Base-by-base conservation (phyloP, 306 rosid genomes). In the Rosa persica region DNA sequence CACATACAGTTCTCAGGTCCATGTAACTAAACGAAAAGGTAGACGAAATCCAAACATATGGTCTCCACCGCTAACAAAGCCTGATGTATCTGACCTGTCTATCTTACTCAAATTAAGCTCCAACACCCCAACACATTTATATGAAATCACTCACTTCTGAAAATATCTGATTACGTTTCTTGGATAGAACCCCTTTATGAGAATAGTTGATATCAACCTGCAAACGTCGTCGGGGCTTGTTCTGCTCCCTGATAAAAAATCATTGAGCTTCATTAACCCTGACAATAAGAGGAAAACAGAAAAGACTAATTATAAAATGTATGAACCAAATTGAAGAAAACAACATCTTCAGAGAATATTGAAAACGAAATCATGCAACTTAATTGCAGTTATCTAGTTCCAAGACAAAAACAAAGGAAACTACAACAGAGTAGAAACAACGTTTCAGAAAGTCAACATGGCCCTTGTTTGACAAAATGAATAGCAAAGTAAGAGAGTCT, bases 71-170 rank as follows among this genome's bases (percentile, higher is more conserved):
- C 98, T 95, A 67, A 92, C 97, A 91, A 95, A 92, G 73, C 98
- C 97, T 9, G 96, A 95, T 36, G 93, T 95, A 85, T 95, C 98
- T 68, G 93, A 77, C 84, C 98, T 87, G 80, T 91, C 98, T 98
- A 95, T 95, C 69, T 60, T 77, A 72, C 27, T 12, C 65, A 13
- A 81, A 34, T 42, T n/a, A 52, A 69, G 51, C 44, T 76, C 54
- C 69, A 81, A 78, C 80, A 43, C 72, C 72, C 73, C 79, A 73
- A 39, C 52, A 69, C 82, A 81, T 78, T 52, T 80, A 27, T 78
- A 69, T 76, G 42, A 76, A 82, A 80, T 78, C 83, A 75, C 74
- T 43, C 83, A 78, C 81, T 42, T 81, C 67, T 67, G 51, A 60
- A 57, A 71, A 80, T 88, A 94, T 94, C 91, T 94, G 86, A 94